A percentile compares a stretch with the other conserved stretches of the same genome.
Evolutionary conservation across 306 rosid species (phyloP).

Genomic region (Dryas octopetala): DNA sequence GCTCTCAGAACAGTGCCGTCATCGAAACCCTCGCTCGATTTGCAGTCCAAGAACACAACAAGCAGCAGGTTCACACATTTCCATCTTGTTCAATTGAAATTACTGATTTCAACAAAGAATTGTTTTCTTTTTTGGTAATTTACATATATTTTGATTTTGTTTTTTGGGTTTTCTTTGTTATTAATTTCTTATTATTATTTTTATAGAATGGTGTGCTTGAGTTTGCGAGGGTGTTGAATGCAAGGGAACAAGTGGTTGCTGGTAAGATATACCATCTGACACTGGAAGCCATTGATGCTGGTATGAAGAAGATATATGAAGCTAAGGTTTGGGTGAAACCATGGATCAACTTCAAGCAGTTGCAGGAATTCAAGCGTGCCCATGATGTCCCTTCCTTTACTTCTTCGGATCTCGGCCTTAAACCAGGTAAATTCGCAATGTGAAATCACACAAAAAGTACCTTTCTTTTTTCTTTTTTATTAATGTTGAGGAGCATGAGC

Average conservation of each 20-base stretch:
- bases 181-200: not conserved
- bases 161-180: not conserved
- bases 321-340: constrained; percentile 65
- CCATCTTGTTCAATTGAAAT: not conserved
- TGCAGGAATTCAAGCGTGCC: constrained; percentile 44
- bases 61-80: constrained; percentile 32
- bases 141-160: not conserved
- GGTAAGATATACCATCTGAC: constrained; percentile 51
- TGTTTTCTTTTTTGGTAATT: not conserved
- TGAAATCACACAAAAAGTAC: no score
- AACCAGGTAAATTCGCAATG: constrained; percentile 32
- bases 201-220: constrained; percentile 48
- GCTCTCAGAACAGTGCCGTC: constrained; percentile 26
- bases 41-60: constrained; percentile 55
- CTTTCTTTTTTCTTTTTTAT: no score
- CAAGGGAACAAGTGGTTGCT: constrained; percentile 51
- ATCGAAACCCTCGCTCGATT: constrained; percentile 46
- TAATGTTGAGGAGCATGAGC: no score
- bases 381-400: constrained; percentile 11
- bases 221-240: constrained; percentile 47
- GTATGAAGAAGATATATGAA: constrained; percentile 43
- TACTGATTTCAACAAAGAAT: not conserved
- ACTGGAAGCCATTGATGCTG: constrained; percentile 51
- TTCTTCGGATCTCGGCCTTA: constrained; percentile 31
- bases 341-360: constrained; percentile 58